Conservation (phyloP, 2,329 filamentous ascomycete species). For the Drechslera avenae region DNA sequence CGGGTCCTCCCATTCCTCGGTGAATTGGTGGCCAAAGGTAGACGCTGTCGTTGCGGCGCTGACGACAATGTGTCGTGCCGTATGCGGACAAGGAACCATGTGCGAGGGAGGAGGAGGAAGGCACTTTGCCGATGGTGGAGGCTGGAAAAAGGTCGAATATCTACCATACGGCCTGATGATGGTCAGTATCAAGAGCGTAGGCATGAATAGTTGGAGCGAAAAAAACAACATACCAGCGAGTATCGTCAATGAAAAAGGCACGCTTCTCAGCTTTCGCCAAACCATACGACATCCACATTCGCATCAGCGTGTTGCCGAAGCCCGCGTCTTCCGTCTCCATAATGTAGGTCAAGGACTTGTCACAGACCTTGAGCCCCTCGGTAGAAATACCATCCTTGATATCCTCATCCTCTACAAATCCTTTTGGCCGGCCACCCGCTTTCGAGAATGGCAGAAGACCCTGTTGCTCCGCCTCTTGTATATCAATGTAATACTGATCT, state of each 20-base stretch:
- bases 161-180: slow-evolving; percentile 69
- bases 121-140: slow-evolving; percentile 69
- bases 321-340: slow-evolving; percentile 77
- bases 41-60: slow-evolving; percentile 69
- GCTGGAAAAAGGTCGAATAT: slow-evolving; percentile 73
- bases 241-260: slow-evolving; percentile 84
- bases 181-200: slow-evolving; percentile 19
- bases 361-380: slow-evolving; percentile 62
- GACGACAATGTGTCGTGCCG: slow-evolving; percentile 74
- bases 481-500: slow-evolving; percentile 75
- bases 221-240: slow-evolving; percentile 70
- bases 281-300: slow-evolving; percentile 83
- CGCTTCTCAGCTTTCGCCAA: slow-evolving; percentile 74
- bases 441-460: slow-evolving; percentile 62
- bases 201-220: not conserved
- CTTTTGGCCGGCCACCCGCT: slow-evolving; percentile 44
- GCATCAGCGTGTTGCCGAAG: slow-evolving; percentile 75
- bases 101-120: slow-evolving; percentile 73
- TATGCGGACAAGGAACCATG: slow-evolving; percentile 79
- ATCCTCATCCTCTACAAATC: slow-evolving; percentile 47
- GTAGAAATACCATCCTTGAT: slow-evolving; percentile 36
- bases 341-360: slow-evolving; percentile 75
- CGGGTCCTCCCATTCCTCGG: slow-evolving; percentile 57
- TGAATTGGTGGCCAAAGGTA: slow-evolving; percentile 66
- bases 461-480: slow-evolving; percentile 69